Conservation (phyloP, 2,329 filamentous ascomycete species). For the Talaromyces piceae region DNA sequence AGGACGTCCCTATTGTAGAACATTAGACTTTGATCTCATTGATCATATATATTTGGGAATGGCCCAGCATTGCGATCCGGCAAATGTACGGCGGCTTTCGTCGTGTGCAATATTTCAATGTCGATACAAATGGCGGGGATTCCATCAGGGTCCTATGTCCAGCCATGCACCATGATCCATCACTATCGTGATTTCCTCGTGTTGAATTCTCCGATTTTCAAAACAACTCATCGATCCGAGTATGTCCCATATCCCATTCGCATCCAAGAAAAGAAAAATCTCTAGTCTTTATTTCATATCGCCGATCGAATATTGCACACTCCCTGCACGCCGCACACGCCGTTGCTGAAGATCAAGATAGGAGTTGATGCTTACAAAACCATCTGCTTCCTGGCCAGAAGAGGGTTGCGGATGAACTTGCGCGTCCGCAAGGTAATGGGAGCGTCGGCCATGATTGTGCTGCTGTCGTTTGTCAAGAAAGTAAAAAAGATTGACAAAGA, state of each 20-base stretch:
- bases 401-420: conserved; percentile 99
- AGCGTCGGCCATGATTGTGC: conserved; percentile 76
- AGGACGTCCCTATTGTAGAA: conserved; percentile 76
- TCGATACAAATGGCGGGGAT: too few relatives aligned
- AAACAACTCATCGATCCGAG: neutral
- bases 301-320: neutral
- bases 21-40: conserved; percentile 4
- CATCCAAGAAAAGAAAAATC: neutral
- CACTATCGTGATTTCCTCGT: too few relatives aligned
- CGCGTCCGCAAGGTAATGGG: conserved; percentile 86
- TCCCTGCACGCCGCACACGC: conserved; percentile 1
- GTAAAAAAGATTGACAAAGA: neutral
- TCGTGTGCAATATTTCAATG: too few relatives aligned
- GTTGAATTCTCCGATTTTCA: too few relatives aligned
- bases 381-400: conserved; percentile 98
- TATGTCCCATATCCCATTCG: neutral
- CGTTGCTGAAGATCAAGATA: conserved; percentile 10
- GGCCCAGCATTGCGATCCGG: too few relatives aligned
- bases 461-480: conserved; percentile 13
- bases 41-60: too few relatives aligned
- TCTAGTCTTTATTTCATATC: neutral
- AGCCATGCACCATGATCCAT: too few relatives aligned
- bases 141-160: too few relatives aligned
- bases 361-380: conserved; percentile 71
- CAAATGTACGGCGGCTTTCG: too few relatives aligned